Base-by-base conservation (phyloP, 441 rosid genomes). In the Gossypium davidsonii region DNA sequence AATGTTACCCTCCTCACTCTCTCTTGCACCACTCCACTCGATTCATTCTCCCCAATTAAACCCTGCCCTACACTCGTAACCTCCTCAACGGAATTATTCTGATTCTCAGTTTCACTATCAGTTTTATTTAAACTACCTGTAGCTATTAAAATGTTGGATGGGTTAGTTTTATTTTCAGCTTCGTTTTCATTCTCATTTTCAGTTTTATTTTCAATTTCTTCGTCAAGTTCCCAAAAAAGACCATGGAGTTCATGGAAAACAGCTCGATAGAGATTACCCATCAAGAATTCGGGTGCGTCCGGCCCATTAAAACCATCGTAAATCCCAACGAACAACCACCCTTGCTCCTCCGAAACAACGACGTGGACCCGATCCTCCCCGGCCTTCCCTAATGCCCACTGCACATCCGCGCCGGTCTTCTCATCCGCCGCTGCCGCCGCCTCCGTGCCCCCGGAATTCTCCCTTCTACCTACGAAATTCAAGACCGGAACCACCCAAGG, bases 281-380 rank as follows among this genome's bases (percentile, higher is more conserved):
- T 94, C 88, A 92, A 80, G 88, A 92, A 94, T 66, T 94, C 97
- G 1, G 98, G 96, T 21, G 97, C 98, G 57, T 91, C 98, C 1
- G 98, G 98, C 20, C 98, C 97, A 42, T 92, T 92, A 79, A 92
- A 92, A 26, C 97, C 97, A 73, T 92, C 97, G 72, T 94, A 94
- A 79, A 94, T 92, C 73, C 98, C 97, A 17, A 92, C 97, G 70
- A 92, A 92, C 72, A 94, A 76, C 98, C 98, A 94, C 8, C 98
- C 98, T 59, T 92, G 97, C 85, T 94, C 94, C 84, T 94, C 98
- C 37, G 97, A 92, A 62, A 94, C 94, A 34, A 93, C 98, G 70
- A 94, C 91, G 53, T 94, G 98, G 23, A 94, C 98, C 67, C 97
- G 86, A 59, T 94, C 98, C 86, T 94, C 98, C 11, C 98, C 98